Conservation (phyloP, 1,284 basidiomycete species). For the Cryptococcus hybrid region DNA sequence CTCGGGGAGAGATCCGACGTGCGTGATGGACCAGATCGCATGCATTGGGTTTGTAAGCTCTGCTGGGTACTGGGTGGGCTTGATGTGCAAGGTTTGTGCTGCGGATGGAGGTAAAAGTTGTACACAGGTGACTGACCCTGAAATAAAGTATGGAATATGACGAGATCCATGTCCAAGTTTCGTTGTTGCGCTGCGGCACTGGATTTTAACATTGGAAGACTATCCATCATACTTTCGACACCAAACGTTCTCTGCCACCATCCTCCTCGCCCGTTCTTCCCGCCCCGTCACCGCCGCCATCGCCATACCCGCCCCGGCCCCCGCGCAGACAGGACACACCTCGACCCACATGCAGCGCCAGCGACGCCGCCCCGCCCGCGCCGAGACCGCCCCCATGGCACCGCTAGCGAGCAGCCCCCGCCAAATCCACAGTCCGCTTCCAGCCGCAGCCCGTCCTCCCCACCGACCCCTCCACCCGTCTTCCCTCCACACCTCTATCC, state of each 20-base stretch:
- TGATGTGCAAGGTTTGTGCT: no score
- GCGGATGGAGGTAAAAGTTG: no score
- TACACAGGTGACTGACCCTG: no score
- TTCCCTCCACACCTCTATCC: conserved; percentile 8
- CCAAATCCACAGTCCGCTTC: background rate
- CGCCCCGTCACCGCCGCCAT: conserved; percentile 3
- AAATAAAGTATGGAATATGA: no score
- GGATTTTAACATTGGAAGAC: background rate
- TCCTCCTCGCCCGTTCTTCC: background rate
- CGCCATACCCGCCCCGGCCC: background rate
- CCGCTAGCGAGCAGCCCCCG: background rate
- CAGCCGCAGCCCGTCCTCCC: background rate
- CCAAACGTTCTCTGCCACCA: background rate
- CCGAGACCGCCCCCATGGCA: conserved; percentile 13
- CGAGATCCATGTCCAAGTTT: no score
- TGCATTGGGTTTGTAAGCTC: no score
- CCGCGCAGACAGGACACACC: no score
- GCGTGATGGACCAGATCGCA: no score
- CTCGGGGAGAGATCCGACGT: no score
- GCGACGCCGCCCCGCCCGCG: background rate
- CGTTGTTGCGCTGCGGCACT: no score
- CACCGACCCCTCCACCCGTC: conserved; percentile 17
- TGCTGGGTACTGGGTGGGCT: no score
- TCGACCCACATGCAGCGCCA: no score
- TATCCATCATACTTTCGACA: conserved; percentile 5